Evolutionary conservation across 371 early-diverging fungal genomes (phyloP), one percentile per base, ranked within the genome.

Genomic region (Apophysomyces variabilis): DNA sequence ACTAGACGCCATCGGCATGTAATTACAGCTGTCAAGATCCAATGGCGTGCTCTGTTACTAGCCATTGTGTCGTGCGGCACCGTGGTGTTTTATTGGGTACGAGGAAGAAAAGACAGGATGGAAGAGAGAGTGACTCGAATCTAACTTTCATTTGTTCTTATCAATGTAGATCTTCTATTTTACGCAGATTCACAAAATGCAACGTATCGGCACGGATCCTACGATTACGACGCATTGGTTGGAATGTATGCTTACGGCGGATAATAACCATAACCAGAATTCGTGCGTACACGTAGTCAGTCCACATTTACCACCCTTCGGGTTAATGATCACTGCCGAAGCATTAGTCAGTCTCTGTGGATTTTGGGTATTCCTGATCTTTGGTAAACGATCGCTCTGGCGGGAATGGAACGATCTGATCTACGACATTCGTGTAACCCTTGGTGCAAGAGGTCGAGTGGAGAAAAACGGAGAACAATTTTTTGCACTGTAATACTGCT

Each of bases 11-110:
- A 82, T 37, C 75, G 85, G 32, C 89, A 90, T 61, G 83, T 88
- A 39, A 66, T 87, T 61, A 78, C 79, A 60, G 86, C 88, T 18
- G 84, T 89, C 57, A 81, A 84, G 44, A 83, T 90, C 57, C 89
- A 90, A 67, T 90, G 90, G 90, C 78, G 90, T 54, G 86, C 90
- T 1, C 74, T 88, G 7, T 56, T 88, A 35, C 72, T 90, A 45
- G 90, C 88, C 18, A 57, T 86, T 39, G 71, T 79, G 12, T 79
- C 86, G 6, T 72, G 83, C 32, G 67, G 72, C 38, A 78, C 83
- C 4, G 84, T 86, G 13, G 68, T 81, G 16, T 77, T 85, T 64
- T 85, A 85, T 67, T 85, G 85, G 85, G 80, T 80, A 74, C 61
- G 46, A 13, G 37, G 44, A 32, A 12, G 44, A 14, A n/a, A 9